Conservation (phyloP, 1,284 basidiomycete genomes). For the Rhodotorula sp. region DNA sequence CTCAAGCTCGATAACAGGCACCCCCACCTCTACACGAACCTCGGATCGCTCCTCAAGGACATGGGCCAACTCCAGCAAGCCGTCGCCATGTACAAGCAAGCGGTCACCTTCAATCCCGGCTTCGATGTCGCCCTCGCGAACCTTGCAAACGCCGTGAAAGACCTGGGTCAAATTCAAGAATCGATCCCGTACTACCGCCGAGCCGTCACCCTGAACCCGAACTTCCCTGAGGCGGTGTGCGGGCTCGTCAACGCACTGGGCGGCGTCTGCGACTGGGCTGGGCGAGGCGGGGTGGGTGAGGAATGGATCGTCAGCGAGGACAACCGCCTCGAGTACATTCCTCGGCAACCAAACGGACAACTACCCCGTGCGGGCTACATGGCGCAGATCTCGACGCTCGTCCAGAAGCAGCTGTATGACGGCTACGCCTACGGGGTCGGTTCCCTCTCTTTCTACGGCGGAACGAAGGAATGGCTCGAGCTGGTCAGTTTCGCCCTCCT, state of each 20-base stretch:
- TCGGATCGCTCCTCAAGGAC: conserved; percentile 61
- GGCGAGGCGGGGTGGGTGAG: conserved; percentile 50
- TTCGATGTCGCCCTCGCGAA: conserved; percentile 62
- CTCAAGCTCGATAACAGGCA: conserved; percentile 59
- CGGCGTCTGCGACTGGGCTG: conserved; percentile 61
- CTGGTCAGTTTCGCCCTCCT: conserved; percentile 46
- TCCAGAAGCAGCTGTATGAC: conserved; percentile 56
- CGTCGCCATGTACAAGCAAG: conserved; percentile 57
- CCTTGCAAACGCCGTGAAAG: conserved; percentile 62
- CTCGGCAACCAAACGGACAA: not conserved
- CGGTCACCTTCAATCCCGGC: conserved; percentile 57
- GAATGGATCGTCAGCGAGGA: conserved; percentile 34
- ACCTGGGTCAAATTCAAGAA: conserved; percentile 55
- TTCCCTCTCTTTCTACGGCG: conserved; percentile 49
- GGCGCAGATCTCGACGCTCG: conserved; percentile 54
- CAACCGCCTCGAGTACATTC: conserved; percentile 3
- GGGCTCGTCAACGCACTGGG: conserved; percentile 59
- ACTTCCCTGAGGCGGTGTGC: conserved; percentile 61
- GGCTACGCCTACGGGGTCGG: conserved; percentile 53
- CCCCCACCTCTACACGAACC: conserved; percentile 63
- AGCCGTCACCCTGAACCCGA: conserved; percentile 58
- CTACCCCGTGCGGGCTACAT: conserved; percentile 51
- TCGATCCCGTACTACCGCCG: conserved; percentile 59
- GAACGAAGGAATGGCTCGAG: conserved; percentile 55
- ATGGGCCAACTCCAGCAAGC: conserved; percentile 58